phyloP scores from a whole-genome alignment of 2,329 filamentous ascomycete species.

The Penicillium glabrum region DNA sequence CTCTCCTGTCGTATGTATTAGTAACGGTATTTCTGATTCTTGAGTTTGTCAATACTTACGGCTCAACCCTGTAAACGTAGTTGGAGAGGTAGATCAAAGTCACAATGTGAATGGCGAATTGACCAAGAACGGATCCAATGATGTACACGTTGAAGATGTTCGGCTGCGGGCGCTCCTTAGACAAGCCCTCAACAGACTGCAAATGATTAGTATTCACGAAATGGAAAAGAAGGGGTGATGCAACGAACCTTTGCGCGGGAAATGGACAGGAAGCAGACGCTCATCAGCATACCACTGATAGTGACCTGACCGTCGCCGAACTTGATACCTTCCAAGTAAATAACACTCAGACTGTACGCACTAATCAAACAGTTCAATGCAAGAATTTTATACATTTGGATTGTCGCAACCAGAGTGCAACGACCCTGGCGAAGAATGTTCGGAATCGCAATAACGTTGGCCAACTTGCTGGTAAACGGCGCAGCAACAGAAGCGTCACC shows the following conservation, averaged over 20 bases:
- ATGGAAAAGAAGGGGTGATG: neutral
- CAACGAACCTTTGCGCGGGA: slow-evolving; percentile 77
- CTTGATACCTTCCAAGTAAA: slow-evolving; percentile 98
- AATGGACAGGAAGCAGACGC: slow-evolving; percentile 97
- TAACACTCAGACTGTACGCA: slow-evolving; percentile 91
- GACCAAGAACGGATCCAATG: slow-evolving; percentile 93
- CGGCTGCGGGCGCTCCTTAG: slow-evolving; percentile 94
- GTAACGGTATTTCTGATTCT: slow-evolving; percentile 14
- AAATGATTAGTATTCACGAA: slow-evolving; percentile 11
- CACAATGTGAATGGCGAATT: slow-evolving; percentile 93
- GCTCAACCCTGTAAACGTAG: slow-evolving; percentile 81
- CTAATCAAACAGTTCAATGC: slow-evolving; percentile 97
- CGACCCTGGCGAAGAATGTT: slow-evolving; percentile 98
- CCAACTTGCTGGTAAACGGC: slow-evolving; percentile 95
- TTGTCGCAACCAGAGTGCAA: slow-evolving; percentile 95
- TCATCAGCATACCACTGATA: slow-evolving; percentile 99
- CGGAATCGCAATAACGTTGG: slow-evolving; percentile 93
- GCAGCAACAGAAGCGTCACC: slow-evolving; percentile 96
- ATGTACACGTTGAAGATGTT: slow-evolving; percentile 99
- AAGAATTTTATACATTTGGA: slow-evolving; percentile 99
- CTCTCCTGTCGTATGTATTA: slow-evolving; percentile 45
- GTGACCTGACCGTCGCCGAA: slow-evolving; percentile 98
- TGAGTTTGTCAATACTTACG: slow-evolving; percentile 57
- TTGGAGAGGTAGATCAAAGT: slow-evolving; percentile 93
- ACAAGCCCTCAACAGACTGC: slow-evolving; percentile 84